phyloP scores from a whole-genome alignment of 2,329 filamentous ascomycete species.

The Talaromyces sp. region DNA sequence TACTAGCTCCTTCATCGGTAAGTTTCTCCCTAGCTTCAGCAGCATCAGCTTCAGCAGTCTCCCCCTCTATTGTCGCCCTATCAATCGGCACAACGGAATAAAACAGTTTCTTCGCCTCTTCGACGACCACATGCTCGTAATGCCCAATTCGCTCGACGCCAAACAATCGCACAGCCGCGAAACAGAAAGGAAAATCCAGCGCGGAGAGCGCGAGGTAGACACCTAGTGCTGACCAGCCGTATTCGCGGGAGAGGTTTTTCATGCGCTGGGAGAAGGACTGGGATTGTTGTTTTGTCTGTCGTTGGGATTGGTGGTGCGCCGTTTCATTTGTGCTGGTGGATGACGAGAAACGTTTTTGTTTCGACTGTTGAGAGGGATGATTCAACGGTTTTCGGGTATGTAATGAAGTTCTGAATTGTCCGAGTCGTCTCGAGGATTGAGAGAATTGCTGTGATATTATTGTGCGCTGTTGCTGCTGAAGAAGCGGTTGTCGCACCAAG shows the following conservation, averaged over 20 bases:
- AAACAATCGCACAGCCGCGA: slow-evolving; percentile 75
- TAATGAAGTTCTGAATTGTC: not conserved
- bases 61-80: slow-evolving; percentile 17
- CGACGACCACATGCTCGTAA: slow-evolving; percentile 45
- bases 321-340: not conserved
- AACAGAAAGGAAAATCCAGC: slow-evolving; percentile 93
- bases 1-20: slow-evolving; percentile 68
- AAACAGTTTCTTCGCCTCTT: slow-evolving; percentile 31
- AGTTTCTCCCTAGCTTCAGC: slow-evolving; percentile 61
- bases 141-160: slow-evolving; percentile 80
- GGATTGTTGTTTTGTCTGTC: slow-evolving; percentile 24
- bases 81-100: slow-evolving; percentile 20
- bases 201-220: slow-evolving; percentile 81
- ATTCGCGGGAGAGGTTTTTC: slow-evolving; percentile 82
- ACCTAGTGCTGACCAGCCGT: slow-evolving; percentile 90
- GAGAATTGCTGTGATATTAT: not conserved
- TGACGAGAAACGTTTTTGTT: slow-evolving; percentile 14
- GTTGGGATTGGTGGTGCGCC: not conserved
- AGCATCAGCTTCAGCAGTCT: slow-evolving; percentile 46
- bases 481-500: not conserved
- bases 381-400: not conserved
- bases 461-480: slow-evolving; percentile 1
- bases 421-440: not conserved
- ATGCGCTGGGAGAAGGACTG: slow-evolving; percentile 66
- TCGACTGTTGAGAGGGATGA: not conserved